Percentiles rank a stretch among this genome's conserved stretches.
Conservation (phyloP, 495 filamentous ascomycete species). For the Penicillium waksmanii region DNA sequence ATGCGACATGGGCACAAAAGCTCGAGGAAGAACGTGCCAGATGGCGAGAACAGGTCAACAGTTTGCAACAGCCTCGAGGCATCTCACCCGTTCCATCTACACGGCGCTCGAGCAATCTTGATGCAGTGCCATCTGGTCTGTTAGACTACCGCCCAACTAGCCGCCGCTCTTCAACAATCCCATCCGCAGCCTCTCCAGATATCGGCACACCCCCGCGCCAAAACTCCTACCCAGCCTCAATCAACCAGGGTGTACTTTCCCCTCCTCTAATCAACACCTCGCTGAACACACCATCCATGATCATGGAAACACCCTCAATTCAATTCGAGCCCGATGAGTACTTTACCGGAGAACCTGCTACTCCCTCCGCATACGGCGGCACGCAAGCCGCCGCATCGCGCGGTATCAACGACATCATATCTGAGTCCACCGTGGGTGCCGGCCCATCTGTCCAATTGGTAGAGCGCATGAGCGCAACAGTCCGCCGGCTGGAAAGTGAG, state of each 20-base stretch:
- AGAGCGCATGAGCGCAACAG: slow-evolving; percentile 92
- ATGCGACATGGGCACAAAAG: slow-evolving; percentile 62
- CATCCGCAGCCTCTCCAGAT: slow-evolving; percentile 44
- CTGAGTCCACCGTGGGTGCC: slow-evolving; percentile 83
- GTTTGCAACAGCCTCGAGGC: slow-evolving; percentile 51
- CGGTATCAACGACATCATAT: slow-evolving; percentile 84
- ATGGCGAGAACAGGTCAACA: slow-evolving; percentile 65
- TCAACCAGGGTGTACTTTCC: slow-evolving; percentile 40
- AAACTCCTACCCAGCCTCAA: slow-evolving; percentile 46
- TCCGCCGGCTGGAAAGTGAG: slow-evolving; percentile 88
- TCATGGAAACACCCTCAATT: slow-evolving; percentile 60
- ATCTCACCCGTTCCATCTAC: slow-evolving; percentile 52
- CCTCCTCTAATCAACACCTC: slow-evolving; percentile 37
- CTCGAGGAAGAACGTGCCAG: slow-evolving; percentile 75
- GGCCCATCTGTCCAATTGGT: slow-evolving; percentile 95
- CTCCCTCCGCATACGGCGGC: slow-evolving; percentile 59
- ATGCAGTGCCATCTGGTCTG: slow-evolving; percentile 29
- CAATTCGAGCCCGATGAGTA: slow-evolving; percentile 68
- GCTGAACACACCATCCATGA: slow-evolving; percentile 31
- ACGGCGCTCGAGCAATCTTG: slow-evolving; percentile 50
- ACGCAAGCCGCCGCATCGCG: slow-evolving; percentile 46
- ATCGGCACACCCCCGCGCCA: slow-evolving; percentile 46
- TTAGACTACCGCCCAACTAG: slow-evolving; percentile 48
- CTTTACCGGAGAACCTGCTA: slow-evolving; percentile 61
- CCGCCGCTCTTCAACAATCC: slow-evolving; percentile 51